Evolutionary conservation across 805 yeast genomes (phyloP), one percentile per base, ranked within the genome.

Genomic region (Candida morakotiae): DNA sequence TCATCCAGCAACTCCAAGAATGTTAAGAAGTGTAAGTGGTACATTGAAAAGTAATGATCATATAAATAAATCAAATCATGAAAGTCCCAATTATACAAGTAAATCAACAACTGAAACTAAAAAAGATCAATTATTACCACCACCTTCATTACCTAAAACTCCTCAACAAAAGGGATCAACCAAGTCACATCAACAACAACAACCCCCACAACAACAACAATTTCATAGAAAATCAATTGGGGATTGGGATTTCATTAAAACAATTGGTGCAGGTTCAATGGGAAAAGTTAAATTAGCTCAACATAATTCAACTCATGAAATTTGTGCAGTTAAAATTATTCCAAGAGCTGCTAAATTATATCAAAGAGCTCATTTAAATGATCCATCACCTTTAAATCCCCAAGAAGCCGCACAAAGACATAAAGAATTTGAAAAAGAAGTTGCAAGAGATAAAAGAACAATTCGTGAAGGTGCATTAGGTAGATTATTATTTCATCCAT

Each of bases 241-340:
- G 10, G 96, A 93, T 47, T 91, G 98, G 98, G 95, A 87, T 49
- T 89, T 91, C 50, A 73, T 86, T 40, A 87, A 87, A 60, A 88
- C 96, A 2, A 85, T 93, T 31, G 99, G 99, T 29, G 96, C 98
- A 2, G 98, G 99, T 3, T 87, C 96, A 0, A 93, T 93, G 98
- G 99, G 99, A 41, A 94, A 91, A 59, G 99, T 93, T 34, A 93
- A 93, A 63, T 69, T 93, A 27, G 98, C 98, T 1, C 81, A 79
- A 51, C 95, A 89, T 64, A 77, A 84, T 47, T 61, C 78, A 24
- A 87, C 96, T 1, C 77, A 75, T 42, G 89, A 86, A 49, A 73
- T 87, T 10, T 91, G 96, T 63, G 95, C 94, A 0, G 89, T 91
- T 19, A 91, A 91, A 58, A 89, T 91, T 38, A 93, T 91, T 26